Conservation (phyloP, 1,284 basidiomycete genomes). For the Coniferiporia sulphurascens region DNA sequence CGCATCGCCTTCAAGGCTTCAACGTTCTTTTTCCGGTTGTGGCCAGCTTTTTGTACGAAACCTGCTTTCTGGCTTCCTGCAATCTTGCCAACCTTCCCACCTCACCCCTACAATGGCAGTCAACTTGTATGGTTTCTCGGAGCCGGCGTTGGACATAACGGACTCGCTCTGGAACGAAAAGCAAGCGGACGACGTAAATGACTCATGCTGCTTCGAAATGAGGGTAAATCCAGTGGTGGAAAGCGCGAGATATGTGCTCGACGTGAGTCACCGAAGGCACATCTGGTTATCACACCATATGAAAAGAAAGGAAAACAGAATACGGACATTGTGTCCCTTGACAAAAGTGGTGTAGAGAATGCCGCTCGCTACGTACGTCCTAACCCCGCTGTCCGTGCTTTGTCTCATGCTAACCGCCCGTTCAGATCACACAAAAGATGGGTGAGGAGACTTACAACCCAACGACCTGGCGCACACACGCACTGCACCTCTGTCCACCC, state of each 20-base stretch:
- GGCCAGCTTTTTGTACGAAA: no score
- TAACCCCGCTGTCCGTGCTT: constrained; percentile 7
- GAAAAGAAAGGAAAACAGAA: constrained; percentile 32
- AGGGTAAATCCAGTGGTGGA: constrained; percentile 22
- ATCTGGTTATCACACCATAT: neutral
- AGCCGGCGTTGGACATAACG: no score
- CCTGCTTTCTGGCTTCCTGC: no score
- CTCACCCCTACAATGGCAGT: no score
- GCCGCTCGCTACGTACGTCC: constrained; percentile 57
- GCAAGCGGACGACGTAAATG: neutral
- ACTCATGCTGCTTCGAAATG: neutral
- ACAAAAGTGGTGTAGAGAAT: constrained; percentile 48
- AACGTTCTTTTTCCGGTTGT: no score
- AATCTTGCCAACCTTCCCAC: no score
- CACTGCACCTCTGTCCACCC: constrained; percentile 65
- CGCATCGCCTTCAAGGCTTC: no score
- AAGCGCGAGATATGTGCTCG: constrained; percentile 23
- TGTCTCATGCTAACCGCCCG: no score
- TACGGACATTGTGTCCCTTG: constrained; percentile 54
- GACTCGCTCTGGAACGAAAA: neutral
- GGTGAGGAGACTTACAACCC: constrained; percentile 62
- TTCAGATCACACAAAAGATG: constrained; percentile 63
- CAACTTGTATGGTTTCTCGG: no score
- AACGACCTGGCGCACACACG: constrained; percentile 72
- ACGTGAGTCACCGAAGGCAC: constrained; percentile 16